Conservation (phyloP, 1,284 basidiomycete genomes). For the Apiotrichum laibachii region DNA sequence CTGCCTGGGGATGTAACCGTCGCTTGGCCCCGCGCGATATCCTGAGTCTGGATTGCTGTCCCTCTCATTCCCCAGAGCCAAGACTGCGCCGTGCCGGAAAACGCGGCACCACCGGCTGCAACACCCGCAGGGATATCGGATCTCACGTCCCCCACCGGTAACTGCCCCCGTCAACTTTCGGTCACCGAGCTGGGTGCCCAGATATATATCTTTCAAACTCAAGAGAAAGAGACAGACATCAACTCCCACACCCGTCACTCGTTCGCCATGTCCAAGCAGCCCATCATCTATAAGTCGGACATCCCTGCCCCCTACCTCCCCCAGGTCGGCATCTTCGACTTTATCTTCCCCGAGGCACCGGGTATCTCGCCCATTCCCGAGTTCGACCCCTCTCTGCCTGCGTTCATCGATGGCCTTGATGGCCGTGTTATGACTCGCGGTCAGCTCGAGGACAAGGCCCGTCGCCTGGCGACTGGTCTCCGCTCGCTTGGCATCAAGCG, state of each 20-base stretch:
- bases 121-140: too few relatives aligned
- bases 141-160: too few relatives aligned
- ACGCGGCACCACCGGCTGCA: too few relatives aligned
- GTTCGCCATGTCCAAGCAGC: neutral
- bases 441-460: conserved; percentile 58
- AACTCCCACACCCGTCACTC: neutral
- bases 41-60: too few relatives aligned
- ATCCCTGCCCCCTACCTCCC: conserved; percentile 30
- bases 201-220: too few relatives aligned
- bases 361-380: conserved; percentile 22
- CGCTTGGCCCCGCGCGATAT: too few relatives aligned
- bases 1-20: too few relatives aligned
- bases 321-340: conserved; percentile 14
- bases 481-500: conserved; percentile 29
- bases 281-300: conserved; percentile 29
- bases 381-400: conserved; percentile 48
- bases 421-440: conserved; percentile 60
- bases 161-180: too few relatives aligned
- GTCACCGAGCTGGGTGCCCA: neutral
- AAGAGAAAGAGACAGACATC: too few relatives aligned
- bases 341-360: conserved; percentile 5
- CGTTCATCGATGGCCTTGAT: conserved; percentile 66
- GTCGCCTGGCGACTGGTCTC: conserved; percentile 60
- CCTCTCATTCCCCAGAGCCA: too few relatives aligned
- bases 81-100: too few relatives aligned